phyloP scores from a whole-genome alignment of 1,284 basidiomycete species.

The Ustilago hordei region DNA sequence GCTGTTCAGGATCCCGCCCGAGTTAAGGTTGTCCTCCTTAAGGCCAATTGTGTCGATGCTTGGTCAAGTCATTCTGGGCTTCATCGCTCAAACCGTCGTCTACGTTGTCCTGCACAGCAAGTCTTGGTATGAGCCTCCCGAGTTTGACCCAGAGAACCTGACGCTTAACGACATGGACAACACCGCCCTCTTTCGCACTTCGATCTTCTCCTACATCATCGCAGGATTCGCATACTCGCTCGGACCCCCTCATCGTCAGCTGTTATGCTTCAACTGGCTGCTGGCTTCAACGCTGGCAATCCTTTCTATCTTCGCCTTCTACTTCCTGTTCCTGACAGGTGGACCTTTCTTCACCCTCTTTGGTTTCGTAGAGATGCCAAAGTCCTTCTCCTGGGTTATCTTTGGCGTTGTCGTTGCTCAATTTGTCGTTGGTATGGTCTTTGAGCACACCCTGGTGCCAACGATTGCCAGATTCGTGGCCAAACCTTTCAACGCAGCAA shows the following conservation, averaged over 20 bases:
- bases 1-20: slow-evolving; percentile 26
- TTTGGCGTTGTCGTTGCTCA: slow-evolving; percentile 51
- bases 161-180: slow-evolving; percentile 52
- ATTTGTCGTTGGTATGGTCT: slow-evolving; percentile 26
- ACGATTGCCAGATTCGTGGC: slow-evolving; percentile 14
- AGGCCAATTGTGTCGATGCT: slow-evolving; percentile 44
- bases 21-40: slow-evolving; percentile 39
- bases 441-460: slow-evolving; percentile 28
- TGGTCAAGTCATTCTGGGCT: slow-evolving; percentile 46
- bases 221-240: slow-evolving; percentile 36
- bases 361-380: slow-evolving; percentile 39
- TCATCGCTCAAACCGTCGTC: slow-evolving; percentile 45
- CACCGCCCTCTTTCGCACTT: slow-evolving; percentile 41
- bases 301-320: slow-evolving; percentile 38
- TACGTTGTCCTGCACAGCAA: slow-evolving; percentile 41
- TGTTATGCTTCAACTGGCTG: slow-evolving; percentile 45
- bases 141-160: slow-evolving; percentile 48
- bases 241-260: slow-evolving; percentile 53
- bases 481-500: slow-evolving; percentile 9
- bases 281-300: slow-evolving; percentile 35
- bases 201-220: slow-evolving; percentile 55
- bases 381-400: slow-evolving; percentile 42
- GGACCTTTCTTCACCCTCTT: slow-evolving; percentile 53
- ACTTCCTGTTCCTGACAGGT: slow-evolving; percentile 51
- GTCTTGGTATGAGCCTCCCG: slow-evolving; percentile 37